Conservation (phyloP, 2,329 filamentous ascomycete species). For the Penicillium digitatum region DNA sequence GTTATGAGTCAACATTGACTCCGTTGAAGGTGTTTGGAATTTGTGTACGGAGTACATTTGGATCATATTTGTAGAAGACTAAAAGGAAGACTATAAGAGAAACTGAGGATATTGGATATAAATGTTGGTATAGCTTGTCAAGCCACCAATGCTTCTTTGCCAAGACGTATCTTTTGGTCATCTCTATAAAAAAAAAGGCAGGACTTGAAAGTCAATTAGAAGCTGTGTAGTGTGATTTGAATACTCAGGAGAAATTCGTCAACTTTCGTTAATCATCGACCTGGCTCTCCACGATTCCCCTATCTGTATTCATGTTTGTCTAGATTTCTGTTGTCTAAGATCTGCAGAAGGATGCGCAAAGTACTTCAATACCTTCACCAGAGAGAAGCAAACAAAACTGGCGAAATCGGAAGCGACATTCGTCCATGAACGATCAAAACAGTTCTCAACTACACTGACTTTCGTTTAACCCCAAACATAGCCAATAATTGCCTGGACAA, state of each 20-base stretch:
- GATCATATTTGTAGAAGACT: no score
- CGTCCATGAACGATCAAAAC: conserved; percentile 58
- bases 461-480: conserved; percentile 61
- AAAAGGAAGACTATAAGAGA: no score
- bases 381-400: neutral
- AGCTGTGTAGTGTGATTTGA: no score
- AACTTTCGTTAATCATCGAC: neutral
- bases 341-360: neutral
- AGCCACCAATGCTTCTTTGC: no score
- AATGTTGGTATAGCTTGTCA: no score
- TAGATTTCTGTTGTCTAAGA: neutral
- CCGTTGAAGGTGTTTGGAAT: neutral
- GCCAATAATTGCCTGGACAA: conserved; percentile 56
- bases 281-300: neutral
- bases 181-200: no score
- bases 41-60: no score
- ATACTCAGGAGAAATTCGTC: neutral
- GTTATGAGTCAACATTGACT: conserved; percentile 1
- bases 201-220: no score
- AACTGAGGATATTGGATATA: no score
- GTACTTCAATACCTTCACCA: neutral
- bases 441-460: conserved; percentile 58
- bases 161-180: no score
- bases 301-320: neutral
- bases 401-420: conserved; percentile 27